Conservation (phyloP, 306 rosid species). For the Purshia tridentata region DNA sequence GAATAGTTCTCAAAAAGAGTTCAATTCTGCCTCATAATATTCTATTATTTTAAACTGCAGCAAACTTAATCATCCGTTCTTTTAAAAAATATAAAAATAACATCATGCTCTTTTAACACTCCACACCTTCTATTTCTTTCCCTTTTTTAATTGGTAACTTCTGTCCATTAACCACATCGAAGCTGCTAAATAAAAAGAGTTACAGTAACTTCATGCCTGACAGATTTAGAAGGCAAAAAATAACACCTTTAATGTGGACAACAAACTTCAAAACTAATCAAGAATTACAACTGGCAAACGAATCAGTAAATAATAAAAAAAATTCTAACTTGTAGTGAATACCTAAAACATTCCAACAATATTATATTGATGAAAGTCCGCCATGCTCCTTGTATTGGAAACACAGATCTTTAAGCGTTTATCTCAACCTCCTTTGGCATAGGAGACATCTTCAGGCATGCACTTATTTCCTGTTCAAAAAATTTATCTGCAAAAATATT, state of each 20-base stretch:
- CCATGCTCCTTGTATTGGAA: background rate
- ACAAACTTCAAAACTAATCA: background rate
- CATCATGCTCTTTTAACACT: background rate
- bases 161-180: background rate
- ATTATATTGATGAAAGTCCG: background rate
- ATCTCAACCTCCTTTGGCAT: background rate
- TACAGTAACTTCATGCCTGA: background rate
- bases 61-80: background rate
- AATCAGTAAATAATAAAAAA: background rate
- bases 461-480: background rate
- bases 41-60: background rate
- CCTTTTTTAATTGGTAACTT: background rate
- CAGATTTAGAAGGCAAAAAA: background rate
- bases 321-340: background rate
- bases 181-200: background rate
- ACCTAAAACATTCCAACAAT: background rate
- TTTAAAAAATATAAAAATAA: background rate
- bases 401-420: background rate
- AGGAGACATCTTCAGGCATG: background rate
- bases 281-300: background rate
- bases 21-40: background rate
- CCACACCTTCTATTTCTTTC: background rate
- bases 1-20: background rate
- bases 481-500: conserved; percentile 1
- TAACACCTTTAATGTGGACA: background rate